Conservation (phyloP, 129 eudicot species). For the Pittosporum tobira region DNA sequence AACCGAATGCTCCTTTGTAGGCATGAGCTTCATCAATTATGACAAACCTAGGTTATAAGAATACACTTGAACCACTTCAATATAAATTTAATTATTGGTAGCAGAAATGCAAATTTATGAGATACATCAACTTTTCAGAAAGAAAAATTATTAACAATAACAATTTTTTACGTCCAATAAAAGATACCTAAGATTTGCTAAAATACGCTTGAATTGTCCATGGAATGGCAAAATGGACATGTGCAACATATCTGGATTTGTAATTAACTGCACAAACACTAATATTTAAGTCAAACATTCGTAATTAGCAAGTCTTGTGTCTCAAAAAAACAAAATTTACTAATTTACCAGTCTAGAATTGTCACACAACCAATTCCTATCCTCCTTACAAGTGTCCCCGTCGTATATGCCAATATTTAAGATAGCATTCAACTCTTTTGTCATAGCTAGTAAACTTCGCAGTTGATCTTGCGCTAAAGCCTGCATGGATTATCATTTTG, state of each 20-base stretch:
- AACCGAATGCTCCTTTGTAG: slow-evolving; percentile 94
- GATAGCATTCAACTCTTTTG: slow-evolving; percentile 40
- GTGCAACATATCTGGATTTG: slow-evolving; percentile 96
- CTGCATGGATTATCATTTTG: slow-evolving; percentile 34
- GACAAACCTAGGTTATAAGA: slow-evolving; percentile 41
- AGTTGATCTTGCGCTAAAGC: slow-evolving; percentile 98
- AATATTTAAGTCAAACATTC: slow-evolving; percentile 15
- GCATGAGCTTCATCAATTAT: slow-evolving; percentile 92
- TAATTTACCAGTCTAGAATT: slow-evolving; percentile 75
- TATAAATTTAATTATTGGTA: neutral
- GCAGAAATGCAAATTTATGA: neutral
- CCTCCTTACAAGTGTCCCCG: slow-evolving; percentile 81
- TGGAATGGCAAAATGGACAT: slow-evolving; percentile 85
- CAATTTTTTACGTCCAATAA: slow-evolving; percentile 6
- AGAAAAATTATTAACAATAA: neutral
- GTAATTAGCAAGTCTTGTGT: neutral
- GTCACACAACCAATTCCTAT: slow-evolving; percentile 75
- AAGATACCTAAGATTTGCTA: slow-evolving; percentile 74
- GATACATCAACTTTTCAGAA: neutral
- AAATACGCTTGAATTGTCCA: slow-evolving; percentile 52
- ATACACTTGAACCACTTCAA: neutral
- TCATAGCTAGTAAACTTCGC: slow-evolving; percentile 53
- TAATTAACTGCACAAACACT: slow-evolving; percentile 58
- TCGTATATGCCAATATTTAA: slow-evolving; percentile 72
- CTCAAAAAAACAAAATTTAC: slow-evolving; percentile 2